Evolutionary conservation across 2,329 filamentous ascomycete genomes (phyloP), one percentile per base, ranked within the genome.

Genomic region (Calonectria pauciramosa): DNA sequence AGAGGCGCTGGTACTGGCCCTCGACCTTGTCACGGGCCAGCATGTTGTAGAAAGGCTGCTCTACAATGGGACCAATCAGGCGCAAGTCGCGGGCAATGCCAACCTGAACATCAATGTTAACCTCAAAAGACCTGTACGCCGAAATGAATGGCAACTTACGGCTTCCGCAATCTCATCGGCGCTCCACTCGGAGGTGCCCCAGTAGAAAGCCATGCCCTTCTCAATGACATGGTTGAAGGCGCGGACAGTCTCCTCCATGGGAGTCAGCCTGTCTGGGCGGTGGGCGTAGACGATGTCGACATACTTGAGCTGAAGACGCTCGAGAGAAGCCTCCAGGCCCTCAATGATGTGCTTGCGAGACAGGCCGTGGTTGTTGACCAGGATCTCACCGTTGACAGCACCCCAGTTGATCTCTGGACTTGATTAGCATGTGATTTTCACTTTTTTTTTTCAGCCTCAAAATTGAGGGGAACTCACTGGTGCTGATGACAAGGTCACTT

Each of bases 221-320:
- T 92, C 88, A 81, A 95, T 94, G 47, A 94, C 86, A 81, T 93
- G 87, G 86, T 94, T 94, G 87, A 95, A 94, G 26, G 90, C 93
- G 70, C 92, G 89, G 10, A 94, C 93, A 9, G 89, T 91, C 85
- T 94, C 93, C 83, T 94, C 92, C 87, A 94, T 93, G 0, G 93
- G 93, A 0, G 92, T 94, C 60, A 91, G 85, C 26, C 91, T 87
- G 82, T 95, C 93, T 0, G 92, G 92, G 9, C 93, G 89, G 83
- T 95, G 93, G 1, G 93, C 93, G 80, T 93, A 94, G 73, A 94
- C 88, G 41, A 94, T 86, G 80, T 94, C 93, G 60, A 95, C 93
- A 76, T 93, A 93, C 68, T 88, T 85, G 54, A 92, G 86, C 44
- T 87, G 86, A 20, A 93, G 86, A 23, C 91, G 89, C 74, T 89